A percentile compares a stretch with the other conserved stretches of the same genome.
These are phyloP conservation scores for Parachlorella kessleri DNA, from an alignment of 139 green algal species.

Conservation along the genomic window DNA sequence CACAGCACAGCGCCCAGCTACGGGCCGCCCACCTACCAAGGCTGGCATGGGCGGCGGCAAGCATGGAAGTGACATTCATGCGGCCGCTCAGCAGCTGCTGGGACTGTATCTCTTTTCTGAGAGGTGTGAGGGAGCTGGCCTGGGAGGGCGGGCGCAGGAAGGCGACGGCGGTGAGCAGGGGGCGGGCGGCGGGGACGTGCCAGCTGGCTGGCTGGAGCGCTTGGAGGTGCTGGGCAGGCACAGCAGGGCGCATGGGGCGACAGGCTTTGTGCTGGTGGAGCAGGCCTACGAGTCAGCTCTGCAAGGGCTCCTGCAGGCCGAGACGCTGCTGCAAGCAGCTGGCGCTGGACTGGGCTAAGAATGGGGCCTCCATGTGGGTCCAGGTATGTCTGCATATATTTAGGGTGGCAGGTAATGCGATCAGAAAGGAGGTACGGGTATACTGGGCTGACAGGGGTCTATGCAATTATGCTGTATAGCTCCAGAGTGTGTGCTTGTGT, in stretches of 20 bases:
- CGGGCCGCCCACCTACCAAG: neutral
- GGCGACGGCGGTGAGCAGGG: neutral
- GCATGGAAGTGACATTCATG: neutral
- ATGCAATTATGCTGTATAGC: too few relatives aligned
- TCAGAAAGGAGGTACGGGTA: too few relatives aligned
- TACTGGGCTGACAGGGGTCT: too few relatives aligned
- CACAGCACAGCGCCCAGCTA: neutral
- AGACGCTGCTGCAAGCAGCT: neutral
- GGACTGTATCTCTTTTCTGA: neutral
- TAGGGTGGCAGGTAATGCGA: too few relatives aligned
- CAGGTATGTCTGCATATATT: too few relatives aligned
- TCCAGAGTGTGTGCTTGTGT: too few relatives aligned
- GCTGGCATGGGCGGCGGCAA: neutral
- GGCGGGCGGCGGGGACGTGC: too few relatives aligned
- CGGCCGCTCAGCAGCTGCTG: slow-evolving; percentile 11
- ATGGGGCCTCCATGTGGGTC: too few relatives aligned
- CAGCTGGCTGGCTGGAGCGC: neutral
- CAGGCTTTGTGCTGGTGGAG: too few relatives aligned
- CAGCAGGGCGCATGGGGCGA: too few relatives aligned
- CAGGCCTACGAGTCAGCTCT: neutral
- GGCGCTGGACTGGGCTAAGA: too few relatives aligned
- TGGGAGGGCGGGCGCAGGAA: neutral
- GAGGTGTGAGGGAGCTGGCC: neutral
- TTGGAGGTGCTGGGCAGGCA: neutral
- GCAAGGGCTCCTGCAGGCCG: neutral